These are phyloP conservation scores for Trametes maxima DNA, from an alignment of 768 basidiomycete species.

Conservation along the genomic window DNA sequence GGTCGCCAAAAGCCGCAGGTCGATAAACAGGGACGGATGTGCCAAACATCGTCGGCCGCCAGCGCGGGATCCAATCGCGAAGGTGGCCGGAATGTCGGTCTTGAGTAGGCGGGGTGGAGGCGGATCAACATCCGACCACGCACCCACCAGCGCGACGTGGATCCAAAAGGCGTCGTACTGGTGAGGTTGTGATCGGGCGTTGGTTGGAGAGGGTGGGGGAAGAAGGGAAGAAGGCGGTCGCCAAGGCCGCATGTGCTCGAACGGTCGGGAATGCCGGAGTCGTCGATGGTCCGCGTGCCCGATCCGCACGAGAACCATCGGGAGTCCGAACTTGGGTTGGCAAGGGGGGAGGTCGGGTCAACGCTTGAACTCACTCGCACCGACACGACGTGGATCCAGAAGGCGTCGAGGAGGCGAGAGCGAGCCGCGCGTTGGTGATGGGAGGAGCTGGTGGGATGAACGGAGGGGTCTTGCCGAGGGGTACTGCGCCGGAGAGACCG, in stretches of 20 bases:
- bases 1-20: too few species aligned
- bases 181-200: too few species aligned
- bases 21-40: too few species aligned
- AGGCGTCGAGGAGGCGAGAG: background rate
- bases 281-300: background rate
- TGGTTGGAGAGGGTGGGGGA: too few species aligned
- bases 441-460: background rate
- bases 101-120: too few species aligned
- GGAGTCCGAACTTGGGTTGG: background rate
- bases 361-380: background rate
- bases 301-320: background rate
- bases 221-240: background rate
- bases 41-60: too few species aligned
- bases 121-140: too few species aligned
- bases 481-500: background rate
- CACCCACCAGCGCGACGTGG: too few species aligned
- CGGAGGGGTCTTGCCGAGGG: background rate
- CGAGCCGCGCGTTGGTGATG: background rate
- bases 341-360: background rate
- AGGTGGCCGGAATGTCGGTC: too few species aligned
- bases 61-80: too few species aligned
- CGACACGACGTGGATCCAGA: background rate
- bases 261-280: background rate
- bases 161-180: too few species aligned
- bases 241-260: background rate